A percentile compares a stretch with the other conserved stretches of the same genome.
Evolutionary conservation across 108 stramenopile species (phyloP).

Genomic region (Epithemia pelagica): DNA sequence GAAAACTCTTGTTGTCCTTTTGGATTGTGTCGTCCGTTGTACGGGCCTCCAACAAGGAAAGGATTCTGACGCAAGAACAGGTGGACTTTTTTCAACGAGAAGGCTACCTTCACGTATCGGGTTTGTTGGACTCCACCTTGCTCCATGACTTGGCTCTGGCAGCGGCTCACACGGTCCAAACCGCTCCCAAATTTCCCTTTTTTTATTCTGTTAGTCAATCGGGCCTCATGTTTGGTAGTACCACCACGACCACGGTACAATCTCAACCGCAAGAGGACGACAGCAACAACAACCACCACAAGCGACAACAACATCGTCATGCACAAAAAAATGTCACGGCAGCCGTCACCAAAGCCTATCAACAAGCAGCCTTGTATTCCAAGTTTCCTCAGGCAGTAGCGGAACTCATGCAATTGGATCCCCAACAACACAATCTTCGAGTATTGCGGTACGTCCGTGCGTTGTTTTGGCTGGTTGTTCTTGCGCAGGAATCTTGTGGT

Average conservation of each 20-base stretch:
- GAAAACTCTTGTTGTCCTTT: too few species aligned
- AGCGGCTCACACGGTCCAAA: background rate
- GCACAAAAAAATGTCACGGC: background rate
- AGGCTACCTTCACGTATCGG: slow-evolving; percentile 24
- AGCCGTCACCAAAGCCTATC: slow-evolving; percentile 7
- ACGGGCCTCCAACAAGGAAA: too few species aligned
- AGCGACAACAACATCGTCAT: too few species aligned
- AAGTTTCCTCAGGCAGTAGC: slow-evolving; percentile 13
- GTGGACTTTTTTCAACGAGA: slow-evolving; percentile 15
- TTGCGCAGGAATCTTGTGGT: background rate
- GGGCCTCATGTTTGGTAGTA: background rate
- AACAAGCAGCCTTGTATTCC: slow-evolving; percentile 13
- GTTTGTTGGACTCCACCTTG: slow-evolving; percentile 8
- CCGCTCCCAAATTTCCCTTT: background rate
- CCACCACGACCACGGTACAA: background rate
- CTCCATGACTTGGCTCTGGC: background rate
- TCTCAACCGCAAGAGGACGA: too few species aligned
- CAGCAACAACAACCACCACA: too few species aligned
- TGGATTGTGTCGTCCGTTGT: too few species aligned
- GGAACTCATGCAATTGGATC: slow-evolving; percentile 12
- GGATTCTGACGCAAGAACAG: too few species aligned
- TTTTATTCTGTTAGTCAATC: background rate
- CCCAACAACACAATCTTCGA: background rate
- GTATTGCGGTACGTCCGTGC: background rate
- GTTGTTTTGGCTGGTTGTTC: too few species aligned